Evolutionary conservation across 805 yeast genomes (phyloP), one percentile per base, ranked within the genome.

Genomic region (Tetrapisispora nanseiensis): DNA sequence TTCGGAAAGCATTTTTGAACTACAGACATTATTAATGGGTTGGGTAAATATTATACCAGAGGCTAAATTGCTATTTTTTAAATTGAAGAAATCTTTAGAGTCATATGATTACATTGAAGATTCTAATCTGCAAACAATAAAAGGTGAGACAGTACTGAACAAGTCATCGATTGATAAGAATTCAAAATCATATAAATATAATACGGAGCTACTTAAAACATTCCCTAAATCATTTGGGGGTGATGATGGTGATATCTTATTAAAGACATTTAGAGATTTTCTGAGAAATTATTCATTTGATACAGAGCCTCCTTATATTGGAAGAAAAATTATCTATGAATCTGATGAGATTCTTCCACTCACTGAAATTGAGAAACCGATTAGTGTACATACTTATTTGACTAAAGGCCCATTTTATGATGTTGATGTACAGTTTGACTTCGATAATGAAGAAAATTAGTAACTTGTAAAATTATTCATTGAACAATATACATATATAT

Each of bases 41-140:
- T 80, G 86, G 85, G 73, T 81, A 28, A 80, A 82, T 5, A 65
- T 65, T 3, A 48, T 78, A 0, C 79, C 82, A 0, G 84, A 77
- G 40, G 86, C 87, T 0, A 68, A 79, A 46, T 72, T 70, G 33
- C 52, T 82, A 5, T 80, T 74, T 49, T 76, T 76, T 46, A 51
- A 46, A 41, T 49, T 67, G 22, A 66, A 64, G 46, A 38, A 55
- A 13, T 40, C 42, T 18, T 38, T 53, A 2, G 40, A 47, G 4
- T 42, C 48, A 15, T 23, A 29, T 28, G 34, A 33, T 15, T 37
- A 35, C 10, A 4, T 22, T 9, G 23, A 26, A 2, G 13, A 31
- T 31, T 22, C 24, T 4, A 23, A 26, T 10, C 4, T 32, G 9
- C 18, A n/a, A 3, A 24, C 15, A 24, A 24, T 31, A 19, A 32